phyloP scores from a whole-genome alignment of 139 green algal species.

The Auxenochlorella pyrenoidosa region DNA sequence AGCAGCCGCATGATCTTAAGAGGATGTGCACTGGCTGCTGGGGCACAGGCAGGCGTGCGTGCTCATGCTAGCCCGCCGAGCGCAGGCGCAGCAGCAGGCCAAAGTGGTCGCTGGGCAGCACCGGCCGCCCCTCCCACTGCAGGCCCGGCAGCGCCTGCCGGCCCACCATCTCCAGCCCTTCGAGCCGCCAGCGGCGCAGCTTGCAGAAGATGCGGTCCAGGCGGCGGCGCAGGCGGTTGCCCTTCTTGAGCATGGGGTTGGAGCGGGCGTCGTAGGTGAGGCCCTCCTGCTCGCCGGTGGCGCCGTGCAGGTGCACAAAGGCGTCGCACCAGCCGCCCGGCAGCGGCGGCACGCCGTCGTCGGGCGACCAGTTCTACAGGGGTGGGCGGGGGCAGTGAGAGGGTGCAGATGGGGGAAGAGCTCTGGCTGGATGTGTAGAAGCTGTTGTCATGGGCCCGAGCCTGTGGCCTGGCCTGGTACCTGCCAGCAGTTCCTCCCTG shows the following conservation, averaged over 20 bases:
- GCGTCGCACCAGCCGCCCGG: conserved; percentile 61
- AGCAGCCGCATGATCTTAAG: no score
- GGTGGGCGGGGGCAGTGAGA: background rate
- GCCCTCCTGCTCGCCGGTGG: conserved; percentile 35
- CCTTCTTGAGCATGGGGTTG: conserved; percentile 68
- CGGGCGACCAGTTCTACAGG: background rate
- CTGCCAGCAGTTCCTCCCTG: no score
- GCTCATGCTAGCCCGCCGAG: background rate
- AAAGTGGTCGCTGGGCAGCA: conserved; percentile 75
- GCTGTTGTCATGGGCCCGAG: no score
- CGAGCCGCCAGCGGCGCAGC: conserved; percentile 48
- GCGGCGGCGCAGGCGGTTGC: conserved; percentile 31
- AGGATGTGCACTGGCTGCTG: background rate
- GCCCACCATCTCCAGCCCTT: conserved; percentile 59
- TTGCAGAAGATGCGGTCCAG: conserved; percentile 55
- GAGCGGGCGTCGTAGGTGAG: conserved; percentile 60
- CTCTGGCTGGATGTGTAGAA: background rate
- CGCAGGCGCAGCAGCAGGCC: conserved; percentile 55
- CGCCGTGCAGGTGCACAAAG: conserved; percentile 42
- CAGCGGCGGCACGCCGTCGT: conserved; percentile 50
- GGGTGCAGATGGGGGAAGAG: background rate
- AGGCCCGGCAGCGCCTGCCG: conserved; percentile 53
- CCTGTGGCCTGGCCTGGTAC: no score
- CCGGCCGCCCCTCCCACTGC: conserved; percentile 46
- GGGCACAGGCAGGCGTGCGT: no score